Evolutionary conservation across 2,329 filamentous ascomycete species (phyloP).

Genomic region (Gliomastix tumulicola): DNA sequence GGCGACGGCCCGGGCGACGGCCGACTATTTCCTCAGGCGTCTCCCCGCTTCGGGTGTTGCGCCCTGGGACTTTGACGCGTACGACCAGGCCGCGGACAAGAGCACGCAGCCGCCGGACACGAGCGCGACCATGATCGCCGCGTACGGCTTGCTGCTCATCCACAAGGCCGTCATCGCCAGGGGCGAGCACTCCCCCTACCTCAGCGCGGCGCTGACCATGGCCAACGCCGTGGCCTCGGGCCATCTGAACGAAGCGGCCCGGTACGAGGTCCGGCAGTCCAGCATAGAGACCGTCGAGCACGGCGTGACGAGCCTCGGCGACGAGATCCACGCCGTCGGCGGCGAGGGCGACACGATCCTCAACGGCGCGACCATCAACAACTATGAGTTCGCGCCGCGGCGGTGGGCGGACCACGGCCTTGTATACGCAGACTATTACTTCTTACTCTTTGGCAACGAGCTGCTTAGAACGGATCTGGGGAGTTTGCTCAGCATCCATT

Average conservation of each 20-base stretch:
- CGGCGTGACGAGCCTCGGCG: not conserved
- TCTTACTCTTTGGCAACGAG: constrained; percentile 34
- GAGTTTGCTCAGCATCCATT: too few relatives aligned
- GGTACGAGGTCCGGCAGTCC: not conserved
- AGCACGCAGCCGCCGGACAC: constrained; percentile 21
- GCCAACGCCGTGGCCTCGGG: not conserved
- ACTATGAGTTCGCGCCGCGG: constrained; percentile 34
- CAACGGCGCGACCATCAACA: constrained; percentile 36
- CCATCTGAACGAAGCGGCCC: not conserved
- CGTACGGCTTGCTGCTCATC: constrained; percentile 28
- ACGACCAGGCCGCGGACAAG: constrained; percentile 4
- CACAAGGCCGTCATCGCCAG: constrained; percentile 14
- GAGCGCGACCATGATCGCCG: constrained; percentile 28
- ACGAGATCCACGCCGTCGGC: constrained; percentile 7
- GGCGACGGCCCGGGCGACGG: constrained; percentile 30
- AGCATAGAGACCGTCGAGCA: constrained; percentile 15
- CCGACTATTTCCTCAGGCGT: constrained; percentile 34
- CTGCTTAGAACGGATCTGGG: constrained; percentile 20
- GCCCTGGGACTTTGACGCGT: constrained; percentile 40
- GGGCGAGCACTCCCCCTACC: not conserved
- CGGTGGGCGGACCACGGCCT: constrained; percentile 37
- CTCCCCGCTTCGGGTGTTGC: constrained; percentile 26
- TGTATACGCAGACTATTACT: constrained; percentile 42
- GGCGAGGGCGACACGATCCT: constrained; percentile 33
- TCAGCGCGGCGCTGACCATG: constrained; percentile 3